phyloP scores from a whole-genome alignment of 768 basidiomycete genomes.

The Tylopilus sp. region DNA sequence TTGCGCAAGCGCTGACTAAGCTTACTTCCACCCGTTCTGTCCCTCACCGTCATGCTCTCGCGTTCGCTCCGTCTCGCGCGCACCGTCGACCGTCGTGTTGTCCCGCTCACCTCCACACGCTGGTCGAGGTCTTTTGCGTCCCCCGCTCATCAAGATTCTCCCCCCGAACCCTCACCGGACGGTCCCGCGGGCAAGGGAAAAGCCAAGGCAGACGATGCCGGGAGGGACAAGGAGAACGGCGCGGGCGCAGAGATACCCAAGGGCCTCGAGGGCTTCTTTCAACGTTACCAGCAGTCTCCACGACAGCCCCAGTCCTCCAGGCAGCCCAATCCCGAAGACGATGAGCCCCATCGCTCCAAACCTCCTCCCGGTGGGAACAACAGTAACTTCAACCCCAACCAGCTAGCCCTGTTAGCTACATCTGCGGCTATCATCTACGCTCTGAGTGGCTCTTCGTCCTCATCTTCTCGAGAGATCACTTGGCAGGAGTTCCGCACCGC shows the following conservation, averaged over 20 bases:
- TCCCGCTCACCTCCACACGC: constrained; percentile 30
- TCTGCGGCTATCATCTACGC: constrained; percentile 64
- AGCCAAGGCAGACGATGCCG: constrained; percentile 31
- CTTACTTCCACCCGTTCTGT: not conserved
- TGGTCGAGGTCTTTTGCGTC: constrained; percentile 47
- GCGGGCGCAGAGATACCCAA: constrained; percentile 48
- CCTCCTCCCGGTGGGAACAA: constrained; percentile 44
- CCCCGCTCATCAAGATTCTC: constrained; percentile 35
- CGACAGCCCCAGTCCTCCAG: constrained; percentile 27
- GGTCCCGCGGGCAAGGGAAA: constrained; percentile 29
- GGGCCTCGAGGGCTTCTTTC: constrained; percentile 76
- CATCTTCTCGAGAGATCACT: constrained; percentile 83
- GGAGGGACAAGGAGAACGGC: constrained; percentile 32
- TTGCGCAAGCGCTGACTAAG: constrained; percentile 21
- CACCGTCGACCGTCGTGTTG: constrained; percentile 41
- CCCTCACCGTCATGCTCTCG: constrained; percentile 47
- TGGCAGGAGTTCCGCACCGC: constrained; percentile 99
- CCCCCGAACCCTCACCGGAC: constrained; percentile 26
- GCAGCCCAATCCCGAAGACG: constrained; percentile 28
- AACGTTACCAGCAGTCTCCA: constrained; percentile 51
- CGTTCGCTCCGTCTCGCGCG: constrained; percentile 56
- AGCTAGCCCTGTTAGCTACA: constrained; percentile 56
- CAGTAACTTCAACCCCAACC: constrained; percentile 54
- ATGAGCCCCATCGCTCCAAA: constrained; percentile 37
- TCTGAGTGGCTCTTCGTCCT: constrained; percentile 44